phyloP scores from a whole-genome alignment of 1,139 yeast species.

The Fermentozyma sake region DNA sequence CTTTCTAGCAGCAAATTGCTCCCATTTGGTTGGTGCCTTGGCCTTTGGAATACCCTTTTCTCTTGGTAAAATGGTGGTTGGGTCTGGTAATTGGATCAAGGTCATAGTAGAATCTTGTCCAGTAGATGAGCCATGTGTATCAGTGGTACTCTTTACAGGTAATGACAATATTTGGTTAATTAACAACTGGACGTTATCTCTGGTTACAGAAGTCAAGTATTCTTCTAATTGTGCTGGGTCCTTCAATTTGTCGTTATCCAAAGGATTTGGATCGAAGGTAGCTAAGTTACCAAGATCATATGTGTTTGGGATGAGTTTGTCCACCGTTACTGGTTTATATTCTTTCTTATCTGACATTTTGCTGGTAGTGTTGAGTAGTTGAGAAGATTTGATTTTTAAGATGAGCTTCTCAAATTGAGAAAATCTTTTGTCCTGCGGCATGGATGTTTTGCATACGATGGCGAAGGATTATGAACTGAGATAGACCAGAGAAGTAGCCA shows the following conservation, averaged over 20 bases:
- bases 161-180: conserved; percentile 86
- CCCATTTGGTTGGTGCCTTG: conserved; percentile 94
- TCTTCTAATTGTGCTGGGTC: conserved; percentile 55
- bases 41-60: conserved; percentile 94
- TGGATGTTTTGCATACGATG: too few relatives aligned
- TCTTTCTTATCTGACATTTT: conserved; percentile 24
- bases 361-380: too few relatives aligned
- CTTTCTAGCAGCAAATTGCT: conserved; percentile 89
- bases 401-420: too few relatives aligned
- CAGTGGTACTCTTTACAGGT: conserved; percentile 83
- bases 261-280: conserved; percentile 81
- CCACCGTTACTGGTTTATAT: conserved; percentile 75
- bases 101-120: conserved; percentile 76
- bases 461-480: too few relatives aligned
- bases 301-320: conserved; percentile 79
- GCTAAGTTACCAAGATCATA: conserved; percentile 86
- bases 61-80: conserved; percentile 80
- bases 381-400: too few relatives aligned
- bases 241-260: conserved; percentile 55
- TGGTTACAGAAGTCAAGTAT: conserved; percentile 62
- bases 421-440: too few relatives aligned
- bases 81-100: conserved; percentile 80
- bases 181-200: conserved; percentile 90
- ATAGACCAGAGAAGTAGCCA: too few relatives aligned
- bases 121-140: conserved; percentile 55